Evolutionary conservation across 345 rosid species (phyloP), one percentile per base, ranked within the genome.

Genomic region (Syzygium oleosum): DNA sequence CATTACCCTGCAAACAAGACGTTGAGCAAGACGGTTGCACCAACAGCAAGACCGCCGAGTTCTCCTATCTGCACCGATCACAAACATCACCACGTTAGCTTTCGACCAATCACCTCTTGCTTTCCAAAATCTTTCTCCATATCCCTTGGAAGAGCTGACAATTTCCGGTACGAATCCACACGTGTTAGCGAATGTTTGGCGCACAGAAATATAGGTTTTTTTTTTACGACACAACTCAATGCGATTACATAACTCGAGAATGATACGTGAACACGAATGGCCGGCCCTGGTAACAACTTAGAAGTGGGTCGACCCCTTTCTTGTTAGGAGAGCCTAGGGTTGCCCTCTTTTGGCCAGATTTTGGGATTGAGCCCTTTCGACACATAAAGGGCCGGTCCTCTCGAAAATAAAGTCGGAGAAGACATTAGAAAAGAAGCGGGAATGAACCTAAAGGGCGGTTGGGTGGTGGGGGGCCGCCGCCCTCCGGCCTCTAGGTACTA

Each of bases 1-100:
- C 65, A 12, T 23, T 86, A 94, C 95, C 94, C 96, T 3, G 92
- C 96, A 51, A 94, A 88, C 16, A 94, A 85, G 51, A 93, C 93
- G n/a, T 89, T 92, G 52, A 94, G 53, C 34, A 85, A 49, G 65
- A 93, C 90, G 7, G 94, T 93, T 92, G 90, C 91, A 2, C 95
- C 96, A 84, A 94, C 88, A 6, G 91, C 93, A 84, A 93, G 84
- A 41, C 94, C 96, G 1, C 90, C 94, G 9, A 93, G 58, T 59
- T 93, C 89, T n/a, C 93, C 92, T 1, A 87, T 84, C 94, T 92
- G 91, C 55, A 51, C 21, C 77, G 29, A 63, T 63, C 38, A 0
- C 38, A 29, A 63, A 29, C 77, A 0, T 63, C 29, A 63, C 11
- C 25, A 58, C 25, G 25, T 58, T 58, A 23, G 0, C 0, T 58